Base-by-base conservation (phyloP, 2,329 filamentous ascomycete genomes). In the Boeremia exigua region DNA sequence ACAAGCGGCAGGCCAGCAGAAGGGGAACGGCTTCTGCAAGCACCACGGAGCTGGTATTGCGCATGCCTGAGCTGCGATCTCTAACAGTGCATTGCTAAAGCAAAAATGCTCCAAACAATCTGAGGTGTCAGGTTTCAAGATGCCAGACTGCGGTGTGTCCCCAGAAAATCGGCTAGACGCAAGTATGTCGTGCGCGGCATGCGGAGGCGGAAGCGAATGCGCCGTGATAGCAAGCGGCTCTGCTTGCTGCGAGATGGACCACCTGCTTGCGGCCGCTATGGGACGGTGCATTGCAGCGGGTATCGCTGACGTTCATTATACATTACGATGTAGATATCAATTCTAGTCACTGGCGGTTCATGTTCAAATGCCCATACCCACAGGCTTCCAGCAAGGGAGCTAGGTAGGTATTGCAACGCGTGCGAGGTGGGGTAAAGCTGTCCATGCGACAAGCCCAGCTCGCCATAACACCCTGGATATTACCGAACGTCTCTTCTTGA, bases 181-280 rank as follows among this genome's bases (percentile, higher is more conserved):
- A 70, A 52, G 50, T 64, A 74, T 74, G 71, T 73, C 69, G 70
- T 74, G 71, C 72, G 61, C 68, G 61, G 48, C 62, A 68, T 68
- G 66, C 63, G 66, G 63, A 63, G 38, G 60, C 60, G 62, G 68
- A 66, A 66, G 65, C 65, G 69, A 67, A 63, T 62, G 62, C 59
- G 53, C 52, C 48, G 60, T 61, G 48, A 62, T 59, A 56, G 56
- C 48, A 63, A 50, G 67, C 67, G 68, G 67, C 68, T 71, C 67
- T 66, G 56, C 60, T 63, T 44, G 61, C 58, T 61, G 67, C 63
- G 58, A 60, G 61, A 55, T 66, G 67, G 65, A 60, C 58, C 58
- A 48, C 45, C 57, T 64, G 58, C 61, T 60, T 59, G 60, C 43
- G 54, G 62, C 58, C 46, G 60, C 59, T 57, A 59, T 68, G 56